Evolutionary conservation across 2,329 filamentous ascomycete species (phyloP).

Genomic region (Fusarium tuaranense): DNA sequence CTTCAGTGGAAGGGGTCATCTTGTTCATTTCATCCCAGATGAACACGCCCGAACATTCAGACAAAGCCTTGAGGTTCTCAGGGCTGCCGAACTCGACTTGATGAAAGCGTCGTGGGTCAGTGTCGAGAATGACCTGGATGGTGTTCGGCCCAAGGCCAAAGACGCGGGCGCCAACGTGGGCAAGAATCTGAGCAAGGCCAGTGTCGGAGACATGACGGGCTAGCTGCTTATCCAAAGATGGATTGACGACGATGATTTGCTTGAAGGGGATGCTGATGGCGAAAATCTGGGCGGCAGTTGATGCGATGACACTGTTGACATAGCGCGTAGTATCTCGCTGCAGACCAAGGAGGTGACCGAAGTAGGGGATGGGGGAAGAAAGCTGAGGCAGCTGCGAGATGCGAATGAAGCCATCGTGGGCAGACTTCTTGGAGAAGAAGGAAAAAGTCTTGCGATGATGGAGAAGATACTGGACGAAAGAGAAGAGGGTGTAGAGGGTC

Average conservation of each 20-base stretch:
- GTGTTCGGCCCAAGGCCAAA: conserved; percentile 41
- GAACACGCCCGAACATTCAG: conserved; percentile 38
- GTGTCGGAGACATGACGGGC: conserved; percentile 45
- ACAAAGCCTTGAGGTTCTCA: conserved; percentile 38
- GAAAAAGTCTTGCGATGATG: background rate
- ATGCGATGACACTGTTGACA: conserved; percentile 41
- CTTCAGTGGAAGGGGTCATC: conserved; percentile 32
- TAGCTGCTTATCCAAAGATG: conserved; percentile 44
- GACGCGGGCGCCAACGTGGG: conserved; percentile 45
- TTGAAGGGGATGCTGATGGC: conserved; percentile 47
- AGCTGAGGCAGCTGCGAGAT: conserved; percentile 39
- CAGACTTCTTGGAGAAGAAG: conserved; percentile 15
- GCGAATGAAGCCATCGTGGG: conserved; percentile 13
- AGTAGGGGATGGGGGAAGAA: conserved; percentile 36
- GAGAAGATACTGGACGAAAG: conserved; percentile 7
- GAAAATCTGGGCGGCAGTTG: conserved; percentile 39
- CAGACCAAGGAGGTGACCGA: conserved; percentile 43
- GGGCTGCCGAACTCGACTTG: conserved; percentile 43
- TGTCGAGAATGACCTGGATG: conserved; percentile 39
- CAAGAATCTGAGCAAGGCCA: conserved; percentile 47
- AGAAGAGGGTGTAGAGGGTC: conserved; percentile 17
- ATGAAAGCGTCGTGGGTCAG: conserved; percentile 45
- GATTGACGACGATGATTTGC: conserved; percentile 43
- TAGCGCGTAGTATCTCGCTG: conserved; percentile 43
- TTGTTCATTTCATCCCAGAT: conserved; percentile 32